Evolutionary conservation across 306 rosid genomes (phyloP), one percentile per base, ranked within the genome.

Genomic region (Glycine tomentella): DNA sequence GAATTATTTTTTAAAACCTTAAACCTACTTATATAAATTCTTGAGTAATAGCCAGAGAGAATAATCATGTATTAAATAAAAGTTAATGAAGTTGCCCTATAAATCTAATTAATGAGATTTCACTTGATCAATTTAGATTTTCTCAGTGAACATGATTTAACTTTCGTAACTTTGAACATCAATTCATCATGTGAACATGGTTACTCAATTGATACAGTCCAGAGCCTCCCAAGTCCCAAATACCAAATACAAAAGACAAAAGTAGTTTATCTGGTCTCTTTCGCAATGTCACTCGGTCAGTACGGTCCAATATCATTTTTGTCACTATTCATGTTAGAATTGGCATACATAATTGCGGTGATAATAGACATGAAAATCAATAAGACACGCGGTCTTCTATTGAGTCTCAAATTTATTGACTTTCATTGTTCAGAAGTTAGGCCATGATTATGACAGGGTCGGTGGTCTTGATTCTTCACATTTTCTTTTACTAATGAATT

Each of bases 351-450:
- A 3, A 25, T 59, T 10, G 44, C 9, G 44, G 45, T 31, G 45
- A 33, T 20, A 2, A 59, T 59, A 25, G 31, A 40, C 66, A 25
- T 1, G 4, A n/a, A 72, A 51, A 71, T 71, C 14, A 7, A 8
- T 48, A 33, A 13, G 11, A 46, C 12, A 46, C 51, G 12, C 3
- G 12, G 51, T 7, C 45, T 44, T 11, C 10, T 44, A 2, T 13
- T 8, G 40, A 57, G 48, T 44, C 58, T 56, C 13, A 3, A 69
- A 57, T 79, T 44, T 55, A n/a, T 58, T 70, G 77, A 20, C 61
- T 57, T 68, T 33, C 57, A 31, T 44, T 10, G 12, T 57, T 59
- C 71, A 4, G 12, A 79, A 70, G 77, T 70, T 80, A 48, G 83
- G 77, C 71, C 51, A 14, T 58, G 71, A 80, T 70, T 10, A 14